A percentile compares a stretch with the other conserved stretches of the same genome.
Evolutionary conservation across 1,284 basidiomycete species (phyloP).

Genomic region (Apiotrichum sp.): DNA sequence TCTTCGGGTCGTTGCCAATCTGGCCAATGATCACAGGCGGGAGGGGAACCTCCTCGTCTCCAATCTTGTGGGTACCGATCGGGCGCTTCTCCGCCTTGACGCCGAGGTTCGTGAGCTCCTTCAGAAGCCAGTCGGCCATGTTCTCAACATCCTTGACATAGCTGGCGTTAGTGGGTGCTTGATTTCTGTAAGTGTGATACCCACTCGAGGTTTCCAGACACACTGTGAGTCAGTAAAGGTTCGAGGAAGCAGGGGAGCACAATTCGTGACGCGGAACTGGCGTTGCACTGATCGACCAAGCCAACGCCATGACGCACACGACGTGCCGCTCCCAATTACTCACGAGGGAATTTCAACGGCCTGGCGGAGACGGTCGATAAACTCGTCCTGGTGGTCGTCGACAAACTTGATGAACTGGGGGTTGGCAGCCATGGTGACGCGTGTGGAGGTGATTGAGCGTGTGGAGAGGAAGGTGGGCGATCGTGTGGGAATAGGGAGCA

Average conservation of each 20-base stretch:
- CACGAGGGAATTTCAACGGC: conserved; percentile 88
- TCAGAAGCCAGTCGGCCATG: conserved; percentile 76
- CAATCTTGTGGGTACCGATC: conserved; percentile 75
- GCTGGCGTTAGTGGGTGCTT: conserved; percentile 37
- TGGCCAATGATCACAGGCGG: conserved; percentile 84
- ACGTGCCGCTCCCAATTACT: conserved; percentile 14
- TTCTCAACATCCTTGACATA: conserved; percentile 68
- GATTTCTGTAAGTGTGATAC: conserved; percentile 1
- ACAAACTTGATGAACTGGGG: conserved; percentile 58
- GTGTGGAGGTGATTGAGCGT: neutral
- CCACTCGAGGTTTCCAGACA: conserved; percentile 47
- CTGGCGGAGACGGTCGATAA: conserved; percentile 69
- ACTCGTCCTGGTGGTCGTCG: conserved; percentile 63
- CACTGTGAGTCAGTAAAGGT: conserved; percentile 20
- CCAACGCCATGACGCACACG: no score
- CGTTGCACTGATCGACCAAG: no score
- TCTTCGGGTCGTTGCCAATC: conserved; percentile 73
- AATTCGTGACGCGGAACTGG: no score
- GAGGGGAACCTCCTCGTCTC: conserved; percentile 65
- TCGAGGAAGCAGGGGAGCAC: no score
- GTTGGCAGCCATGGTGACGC: conserved; percentile 46
- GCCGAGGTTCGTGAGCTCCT: conserved; percentile 65
- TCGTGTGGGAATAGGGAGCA: no score
- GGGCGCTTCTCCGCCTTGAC: conserved; percentile 66
- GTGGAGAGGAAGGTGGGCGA: neutral